phyloP scores from a whole-genome alignment of 2,329 filamentous ascomycete species.

The Penicillium sp. region DNA sequence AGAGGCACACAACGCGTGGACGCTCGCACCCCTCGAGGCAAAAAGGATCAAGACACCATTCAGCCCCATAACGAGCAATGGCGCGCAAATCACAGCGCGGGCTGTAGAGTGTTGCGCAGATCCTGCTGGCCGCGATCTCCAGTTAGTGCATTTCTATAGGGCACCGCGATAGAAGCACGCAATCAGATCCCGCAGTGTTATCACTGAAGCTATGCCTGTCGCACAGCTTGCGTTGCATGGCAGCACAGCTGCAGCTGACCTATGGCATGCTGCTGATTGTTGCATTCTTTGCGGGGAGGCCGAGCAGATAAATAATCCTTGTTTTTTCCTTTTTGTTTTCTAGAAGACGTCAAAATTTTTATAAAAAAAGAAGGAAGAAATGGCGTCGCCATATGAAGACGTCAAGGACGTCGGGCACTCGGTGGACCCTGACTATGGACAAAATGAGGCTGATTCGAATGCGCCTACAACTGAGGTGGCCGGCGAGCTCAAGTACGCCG shows the following conservation, averaged over 20 bases:
- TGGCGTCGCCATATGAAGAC: conserved; percentile 7
- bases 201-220: conserved; percentile 1
- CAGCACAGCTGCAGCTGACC: background rate
- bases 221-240: background rate
- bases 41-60: conserved; percentile 2
- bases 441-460: background rate
- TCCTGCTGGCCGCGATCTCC: conserved; percentile 1
- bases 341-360: background rate
- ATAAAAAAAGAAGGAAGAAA: background rate
- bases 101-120: background rate
- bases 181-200: conserved; percentile 14
- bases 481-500: conserved; percentile 20
- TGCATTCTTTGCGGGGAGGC: background rate
- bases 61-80: background rate
- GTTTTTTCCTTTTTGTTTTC: background rate
- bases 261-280: background rate
- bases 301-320: background rate
- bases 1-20: too few relatives aligned
- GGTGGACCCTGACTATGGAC: background rate
- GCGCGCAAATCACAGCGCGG: background rate
- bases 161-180: conserved; percentile 6
- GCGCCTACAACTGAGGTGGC: conserved; percentile 8
- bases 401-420: conserved; percentile 7
- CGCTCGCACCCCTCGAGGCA: background rate
- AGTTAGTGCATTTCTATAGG: background rate